Conservation (phyloP, 306 rosid species). For the Lotus japonicus region DNA sequence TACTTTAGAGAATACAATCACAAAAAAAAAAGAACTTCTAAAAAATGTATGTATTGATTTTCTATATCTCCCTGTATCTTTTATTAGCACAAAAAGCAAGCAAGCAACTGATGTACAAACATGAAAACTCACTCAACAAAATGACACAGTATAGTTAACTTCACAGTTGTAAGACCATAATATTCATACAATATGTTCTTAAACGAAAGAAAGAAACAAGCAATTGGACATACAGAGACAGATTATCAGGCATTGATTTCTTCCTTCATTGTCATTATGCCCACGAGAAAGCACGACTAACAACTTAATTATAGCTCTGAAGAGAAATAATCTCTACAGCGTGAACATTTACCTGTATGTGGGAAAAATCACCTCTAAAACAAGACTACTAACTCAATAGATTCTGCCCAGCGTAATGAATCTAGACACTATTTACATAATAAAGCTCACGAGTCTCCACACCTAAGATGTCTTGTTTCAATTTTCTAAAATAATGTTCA, state of each 20-base stretch:
- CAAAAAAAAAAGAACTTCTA: background rate
- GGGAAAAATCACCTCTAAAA: background rate
- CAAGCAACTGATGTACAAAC: background rate
- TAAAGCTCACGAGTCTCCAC: background rate
- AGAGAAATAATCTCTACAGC: background rate
- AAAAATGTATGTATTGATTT: background rate
- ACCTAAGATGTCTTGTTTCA: background rate
- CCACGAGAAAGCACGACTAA: constrained; percentile 9
- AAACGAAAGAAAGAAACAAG: background rate
- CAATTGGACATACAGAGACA: background rate
- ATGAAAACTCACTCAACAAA: background rate
- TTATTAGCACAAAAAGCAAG: background rate
- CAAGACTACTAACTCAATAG: background rate
- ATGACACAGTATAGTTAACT: background rate
- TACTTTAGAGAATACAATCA: background rate
- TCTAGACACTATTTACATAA: background rate
- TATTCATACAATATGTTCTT: constrained; percentile 4
- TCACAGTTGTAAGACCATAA: background rate
- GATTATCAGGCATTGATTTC: background rate
- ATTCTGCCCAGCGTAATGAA: background rate
- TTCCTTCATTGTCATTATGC: background rate
- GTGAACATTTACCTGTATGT: background rate
- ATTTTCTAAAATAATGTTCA: background rate
- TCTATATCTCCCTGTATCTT: no score
- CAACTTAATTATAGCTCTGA: background rate